Conservation (phyloP, 2,329 filamentous ascomycete genomes). For the Diaporthe sp. region DNA sequence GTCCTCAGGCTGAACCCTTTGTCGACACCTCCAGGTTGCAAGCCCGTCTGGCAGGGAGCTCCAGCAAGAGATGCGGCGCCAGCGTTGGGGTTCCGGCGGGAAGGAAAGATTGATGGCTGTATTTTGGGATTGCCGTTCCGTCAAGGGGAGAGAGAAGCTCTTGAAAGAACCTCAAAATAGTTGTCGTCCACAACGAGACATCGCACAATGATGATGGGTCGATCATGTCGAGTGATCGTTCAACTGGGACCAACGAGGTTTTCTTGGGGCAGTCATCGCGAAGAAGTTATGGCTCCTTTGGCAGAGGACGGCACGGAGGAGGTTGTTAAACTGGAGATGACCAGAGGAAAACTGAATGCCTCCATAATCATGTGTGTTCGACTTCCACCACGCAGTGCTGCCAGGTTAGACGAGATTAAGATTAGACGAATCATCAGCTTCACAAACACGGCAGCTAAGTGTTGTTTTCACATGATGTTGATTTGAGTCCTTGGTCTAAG, state of each 20-base stretch:
- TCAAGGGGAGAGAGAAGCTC: no score
- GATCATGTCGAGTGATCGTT: neutral
- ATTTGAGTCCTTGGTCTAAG: slow-evolving; percentile 15
- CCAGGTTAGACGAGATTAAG: neutral
- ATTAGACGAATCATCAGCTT: neutral
- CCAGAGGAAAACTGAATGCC: neutral
- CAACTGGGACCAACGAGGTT: neutral
- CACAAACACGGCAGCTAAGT: neutral
- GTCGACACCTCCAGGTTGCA: neutral
- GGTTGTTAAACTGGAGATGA: neutral
- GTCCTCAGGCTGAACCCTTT: neutral
- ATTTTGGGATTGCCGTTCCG: no score
- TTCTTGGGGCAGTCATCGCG: neutral
- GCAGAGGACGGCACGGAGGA: neutral
- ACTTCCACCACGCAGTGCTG: neutral
- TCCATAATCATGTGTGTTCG: neutral
- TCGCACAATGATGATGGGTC: no score
- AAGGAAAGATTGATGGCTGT: neutral
- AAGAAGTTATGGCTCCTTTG: neutral
- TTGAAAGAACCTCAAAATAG: neutral
- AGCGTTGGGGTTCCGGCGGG: neutral
- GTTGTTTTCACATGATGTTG: neutral
- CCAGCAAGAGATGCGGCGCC: neutral
- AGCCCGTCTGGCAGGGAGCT: no score
- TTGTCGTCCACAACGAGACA: no score